phyloP scores from a whole-genome alignment of 2,329 filamentous ascomycete genomes.

The Talaromyces sp. region DNA sequence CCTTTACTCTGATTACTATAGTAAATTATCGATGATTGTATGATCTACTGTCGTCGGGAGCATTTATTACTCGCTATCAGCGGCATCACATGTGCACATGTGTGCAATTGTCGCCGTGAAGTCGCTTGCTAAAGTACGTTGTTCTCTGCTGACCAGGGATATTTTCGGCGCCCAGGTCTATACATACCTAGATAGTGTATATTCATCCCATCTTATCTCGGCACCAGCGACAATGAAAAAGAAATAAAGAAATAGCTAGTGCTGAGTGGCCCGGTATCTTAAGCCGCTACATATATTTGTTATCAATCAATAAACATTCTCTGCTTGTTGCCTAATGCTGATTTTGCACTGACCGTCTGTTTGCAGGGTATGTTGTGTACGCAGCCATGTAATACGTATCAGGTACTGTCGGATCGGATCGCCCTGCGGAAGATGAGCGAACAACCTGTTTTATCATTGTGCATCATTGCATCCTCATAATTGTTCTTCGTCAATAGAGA shows the following conservation, averaged over 20 bases:
- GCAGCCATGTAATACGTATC: not conserved
- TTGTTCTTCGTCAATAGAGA: not conserved
- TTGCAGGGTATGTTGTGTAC: constrained; percentile 2
- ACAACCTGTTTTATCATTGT: not conserved
- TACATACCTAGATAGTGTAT: not conserved
- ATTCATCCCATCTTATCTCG: not conserved
- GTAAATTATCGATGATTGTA: not conserved
- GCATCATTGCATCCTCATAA: not conserved
- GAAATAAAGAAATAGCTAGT: not conserved
- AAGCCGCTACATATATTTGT: not conserved
- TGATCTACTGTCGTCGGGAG: not conserved
- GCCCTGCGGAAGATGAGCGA: not conserved
- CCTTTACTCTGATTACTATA: not conserved
- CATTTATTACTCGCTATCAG: not conserved
- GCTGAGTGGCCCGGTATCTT: too few relatives aligned
- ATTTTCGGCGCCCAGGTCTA: not conserved
- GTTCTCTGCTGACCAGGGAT: not conserved
- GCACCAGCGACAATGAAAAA: constrained; percentile 1
- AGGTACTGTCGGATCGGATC: constrained; percentile 5
- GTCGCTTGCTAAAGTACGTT: not conserved
- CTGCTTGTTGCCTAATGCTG: not conserved
- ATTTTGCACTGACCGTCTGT: constrained; percentile 5
- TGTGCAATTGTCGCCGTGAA: not conserved
- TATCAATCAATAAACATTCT: not conserved
- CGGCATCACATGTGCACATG: not conserved